A percentile compares a stretch with the other conserved stretches of the same genome.
These are phyloP conservation scores for Stenocarpella maydis DNA, from an alignment of 2,329 filamentous ascomycete species.

Conservation along the genomic window DNA sequence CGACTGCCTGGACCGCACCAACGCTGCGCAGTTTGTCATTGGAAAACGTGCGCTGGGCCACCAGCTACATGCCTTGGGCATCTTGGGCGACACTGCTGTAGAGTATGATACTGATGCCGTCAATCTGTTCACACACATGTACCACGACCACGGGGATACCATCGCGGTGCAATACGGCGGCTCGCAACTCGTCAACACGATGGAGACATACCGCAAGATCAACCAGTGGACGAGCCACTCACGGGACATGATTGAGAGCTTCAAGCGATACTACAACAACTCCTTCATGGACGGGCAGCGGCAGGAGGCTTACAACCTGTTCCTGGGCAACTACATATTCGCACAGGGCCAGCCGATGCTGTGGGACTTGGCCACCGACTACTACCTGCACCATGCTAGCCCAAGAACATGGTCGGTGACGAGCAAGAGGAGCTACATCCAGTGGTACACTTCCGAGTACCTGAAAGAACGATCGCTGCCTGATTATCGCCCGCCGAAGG, in stretches of 20 bases:
- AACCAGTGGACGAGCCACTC: slow-evolving; percentile 99
- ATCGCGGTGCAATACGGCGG: slow-evolving; percentile 98
- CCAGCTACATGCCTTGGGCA: slow-evolving; percentile 89
- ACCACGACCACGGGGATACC: slow-evolving; percentile 95
- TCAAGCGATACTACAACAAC: slow-evolving; percentile 99
- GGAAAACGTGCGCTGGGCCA: slow-evolving; percentile 92
- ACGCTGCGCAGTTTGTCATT: slow-evolving; percentile 97
- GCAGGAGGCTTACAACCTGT: slow-evolving; percentile 97
- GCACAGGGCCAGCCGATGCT: slow-evolving; percentile 89
- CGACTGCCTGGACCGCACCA: slow-evolving; percentile 95
- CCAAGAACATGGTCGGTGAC: slow-evolving; percentile 76
- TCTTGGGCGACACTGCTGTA: slow-evolving; percentile 78
- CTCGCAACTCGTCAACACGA: slow-evolving; percentile 97
- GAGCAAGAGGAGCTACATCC: slow-evolving; percentile 75
- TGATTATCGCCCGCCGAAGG: slow-evolving; percentile 49
- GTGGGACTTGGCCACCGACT: slow-evolving; percentile 94
- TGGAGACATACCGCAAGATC: slow-evolving; percentile 98
- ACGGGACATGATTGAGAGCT: slow-evolving; percentile 98
- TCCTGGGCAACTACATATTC: slow-evolving; percentile 95
- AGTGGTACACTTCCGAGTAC: slow-evolving; percentile 83
- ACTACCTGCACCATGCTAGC: slow-evolving; percentile 92
- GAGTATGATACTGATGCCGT: slow-evolving; percentile 96
- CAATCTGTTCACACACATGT: slow-evolving; percentile 98
- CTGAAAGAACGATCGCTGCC: slow-evolving; percentile 71
- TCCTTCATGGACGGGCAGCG: slow-evolving; percentile 95